A percentile compares a stretch with the other conserved stretches of the same genome.
Evolutionary conservation across 805 yeast species (phyloP).

Genomic region (Pichia exigua): DNA sequence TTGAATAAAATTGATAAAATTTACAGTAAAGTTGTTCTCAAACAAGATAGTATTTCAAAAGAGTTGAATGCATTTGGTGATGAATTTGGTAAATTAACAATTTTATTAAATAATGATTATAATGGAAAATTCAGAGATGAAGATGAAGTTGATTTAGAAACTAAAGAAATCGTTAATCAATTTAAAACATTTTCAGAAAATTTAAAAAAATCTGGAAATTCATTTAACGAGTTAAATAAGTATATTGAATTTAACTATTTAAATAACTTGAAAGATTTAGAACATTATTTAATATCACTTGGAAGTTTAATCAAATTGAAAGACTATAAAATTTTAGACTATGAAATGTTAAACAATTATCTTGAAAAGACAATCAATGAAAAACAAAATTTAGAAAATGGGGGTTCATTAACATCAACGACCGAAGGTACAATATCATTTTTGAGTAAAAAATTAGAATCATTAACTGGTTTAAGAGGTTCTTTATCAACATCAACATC

Average conservation of each 20-base stretch:
- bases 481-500: conserved; percentile 13
- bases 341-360: conserved; percentile 79
- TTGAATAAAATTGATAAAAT: conserved; percentile 70
- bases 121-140: conserved; percentile 24
- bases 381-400: conserved; percentile 31
- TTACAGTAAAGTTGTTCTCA: conserved; percentile 61
- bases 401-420: conserved; percentile 29
- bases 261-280: conserved; percentile 77
- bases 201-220: conserved; percentile 30
- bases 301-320: conserved; percentile 69
- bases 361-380: conserved; percentile 64
- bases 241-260: conserved; percentile 72
- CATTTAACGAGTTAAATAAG: conserved; percentile 27
- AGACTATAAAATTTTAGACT: conserved; percentile 86
- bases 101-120: conserved; percentile 25
- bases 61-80: conserved; percentile 67
- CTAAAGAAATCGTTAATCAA: conserved; percentile 22
- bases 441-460: conserved; percentile 40
- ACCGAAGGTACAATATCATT: conserved; percentile 30
- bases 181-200: conserved; percentile 32
- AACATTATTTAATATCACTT: conserved; percentile 64
- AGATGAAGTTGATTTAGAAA: conserved; percentile 16
- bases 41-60: conserved; percentile 61
- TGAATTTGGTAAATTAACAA: conserved; percentile 61
- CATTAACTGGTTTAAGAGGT: conserved; percentile 34